These are phyloP conservation scores for Immersiella caudata DNA, from an alignment of 495 filamentous ascomycete species.

Conservation along the genomic window DNA sequence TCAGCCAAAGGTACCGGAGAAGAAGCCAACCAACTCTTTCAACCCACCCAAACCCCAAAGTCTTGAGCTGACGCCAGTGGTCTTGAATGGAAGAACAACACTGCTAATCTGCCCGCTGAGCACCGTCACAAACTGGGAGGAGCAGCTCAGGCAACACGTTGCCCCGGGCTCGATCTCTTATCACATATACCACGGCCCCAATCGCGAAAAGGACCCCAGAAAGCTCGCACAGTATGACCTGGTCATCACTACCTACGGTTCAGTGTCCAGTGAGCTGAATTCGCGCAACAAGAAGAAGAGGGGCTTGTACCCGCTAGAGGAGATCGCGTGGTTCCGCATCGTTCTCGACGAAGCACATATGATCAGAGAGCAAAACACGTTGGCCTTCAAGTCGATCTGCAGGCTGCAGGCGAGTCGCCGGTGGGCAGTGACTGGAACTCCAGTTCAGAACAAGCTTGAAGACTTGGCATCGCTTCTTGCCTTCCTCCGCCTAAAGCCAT, in stretches of 20 bases:
- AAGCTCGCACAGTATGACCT: conserved; percentile 75
- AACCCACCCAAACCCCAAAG: conserved; percentile 40
- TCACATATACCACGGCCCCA: conserved; percentile 83
- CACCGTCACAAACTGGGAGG: conserved; percentile 88
- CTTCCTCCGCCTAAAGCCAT: conserved; percentile 84
- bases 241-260: conserved; percentile 89
- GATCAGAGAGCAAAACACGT: conserved; percentile 81
- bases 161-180: conserved; percentile 59
- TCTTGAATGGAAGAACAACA: conserved; percentile 74
- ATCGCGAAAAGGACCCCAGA: conserved; percentile 65
- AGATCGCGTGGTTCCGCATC: conserved; percentile 90
- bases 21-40: conserved; percentile 40
- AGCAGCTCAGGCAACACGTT: conserved; percentile 84
- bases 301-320: conserved; percentile 66
- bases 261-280: conserved; percentile 76
- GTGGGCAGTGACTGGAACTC: conserved; percentile 95
- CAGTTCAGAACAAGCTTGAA: conserved; percentile 88
- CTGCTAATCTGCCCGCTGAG: conserved; percentile 89
- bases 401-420: conserved; percentile 77
- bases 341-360: conserved; percentile 95
- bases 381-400: conserved; percentile 81
- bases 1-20: conserved; percentile 44
- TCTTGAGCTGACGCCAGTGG: conserved; percentile 50
- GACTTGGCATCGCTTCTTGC: conserved; percentile 89
- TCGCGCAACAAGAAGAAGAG: conserved; percentile 60